Percentiles rank a stretch among this genome's conserved stretches.
These are phyloP conservation scores for Coniella vitis DNA, from an alignment of 2,329 filamentous ascomycete genomes.

Conservation along the genomic window DNA sequence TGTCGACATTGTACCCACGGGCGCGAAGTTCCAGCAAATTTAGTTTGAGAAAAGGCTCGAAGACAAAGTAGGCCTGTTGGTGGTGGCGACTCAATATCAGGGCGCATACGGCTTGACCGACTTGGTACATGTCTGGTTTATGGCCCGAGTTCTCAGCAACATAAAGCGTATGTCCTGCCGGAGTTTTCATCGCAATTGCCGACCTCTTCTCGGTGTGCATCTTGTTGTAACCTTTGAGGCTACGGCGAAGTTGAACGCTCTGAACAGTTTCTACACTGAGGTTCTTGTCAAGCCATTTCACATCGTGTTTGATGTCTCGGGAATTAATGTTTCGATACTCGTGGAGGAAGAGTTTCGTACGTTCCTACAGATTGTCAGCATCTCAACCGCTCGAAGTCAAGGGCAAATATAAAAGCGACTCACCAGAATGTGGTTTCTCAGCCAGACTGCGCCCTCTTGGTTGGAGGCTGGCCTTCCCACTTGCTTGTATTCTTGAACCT, in stretches of 20 bases:
- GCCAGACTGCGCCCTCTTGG: slow-evolving; percentile 58
- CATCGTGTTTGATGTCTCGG: slow-evolving; percentile 75
- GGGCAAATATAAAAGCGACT: not conserved
- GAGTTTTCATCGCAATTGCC: slow-evolving; percentile 55
- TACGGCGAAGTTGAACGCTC: slow-evolving; percentile 68
- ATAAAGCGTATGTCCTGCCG: slow-evolving; percentile 60
- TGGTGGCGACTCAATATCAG: slow-evolving; percentile 75
- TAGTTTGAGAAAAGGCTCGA: slow-evolving; percentile 84
- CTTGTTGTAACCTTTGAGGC: slow-evolving; percentile 63
- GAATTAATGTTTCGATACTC: slow-evolving; percentile 60
- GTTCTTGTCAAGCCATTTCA: slow-evolving; percentile 85
- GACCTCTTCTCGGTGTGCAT: slow-evolving; percentile 69
- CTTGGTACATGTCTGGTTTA: slow-evolving; percentile 79
- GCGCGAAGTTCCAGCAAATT: slow-evolving; percentile 74
- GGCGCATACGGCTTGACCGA: slow-evolving; percentile 79
- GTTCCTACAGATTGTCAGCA: slow-evolving; percentile 41
- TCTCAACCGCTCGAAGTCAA: not conserved
- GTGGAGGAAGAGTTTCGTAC: slow-evolving; percentile 83
- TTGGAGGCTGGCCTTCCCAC: slow-evolving; percentile 62
- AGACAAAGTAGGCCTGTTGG: slow-evolving; percentile 80
- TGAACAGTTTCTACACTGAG: slow-evolving; percentile 71
- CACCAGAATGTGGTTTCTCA: slow-evolving; percentile 69
- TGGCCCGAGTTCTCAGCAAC: slow-evolving; percentile 53
- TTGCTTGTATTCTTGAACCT: slow-evolving; percentile 71
- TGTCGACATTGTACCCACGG: slow-evolving; percentile 93